A percentile compares a stretch with the other conserved stretches of the same genome.
Evolutionary conservation across 2,329 filamentous ascomycete species (phyloP).

Genomic region (Daldinia eschscholtzii): DNA sequence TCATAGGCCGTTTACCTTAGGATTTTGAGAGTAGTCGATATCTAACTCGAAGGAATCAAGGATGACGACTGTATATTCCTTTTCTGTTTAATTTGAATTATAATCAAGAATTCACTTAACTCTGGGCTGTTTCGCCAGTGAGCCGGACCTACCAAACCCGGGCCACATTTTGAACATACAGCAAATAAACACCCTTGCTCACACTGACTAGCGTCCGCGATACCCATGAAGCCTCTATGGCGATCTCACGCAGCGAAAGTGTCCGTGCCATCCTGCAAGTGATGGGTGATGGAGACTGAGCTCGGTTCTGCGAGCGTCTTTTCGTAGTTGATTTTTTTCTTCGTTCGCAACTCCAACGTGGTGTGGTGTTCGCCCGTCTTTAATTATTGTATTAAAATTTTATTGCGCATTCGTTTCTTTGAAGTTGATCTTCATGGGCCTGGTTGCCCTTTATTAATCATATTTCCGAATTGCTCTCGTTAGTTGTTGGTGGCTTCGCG

Average conservation of each 20-base stretch:
- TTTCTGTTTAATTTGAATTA: neutral
- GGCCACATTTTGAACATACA: conserved; percentile 11
- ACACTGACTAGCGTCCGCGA: conserved; percentile 25
- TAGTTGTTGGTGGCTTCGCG: neutral
- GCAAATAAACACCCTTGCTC: conserved; percentile 30
- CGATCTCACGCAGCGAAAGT: conserved; percentile 29
- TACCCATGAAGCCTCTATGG: conserved; percentile 32
- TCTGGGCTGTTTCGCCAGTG: conserved; percentile 26
- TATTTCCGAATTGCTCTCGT: conserved; percentile 21
- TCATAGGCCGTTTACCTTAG: neutral
- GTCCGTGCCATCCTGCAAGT: conserved; percentile 31
- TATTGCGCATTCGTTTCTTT: conserved; percentile 44
- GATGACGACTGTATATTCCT: neutral
- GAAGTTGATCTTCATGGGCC: conserved; percentile 52
- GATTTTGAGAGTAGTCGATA: neutral
- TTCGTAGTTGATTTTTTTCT: conserved; percentile 4
- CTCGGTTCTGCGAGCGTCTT: neutral
- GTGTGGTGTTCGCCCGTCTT: conserved; percentile 12
- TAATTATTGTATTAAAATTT: conserved; percentile 12
- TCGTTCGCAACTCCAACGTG: conserved; percentile 16
- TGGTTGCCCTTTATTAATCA: conserved; percentile 45
- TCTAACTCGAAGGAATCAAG: neutral
- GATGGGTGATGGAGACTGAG: neutral
- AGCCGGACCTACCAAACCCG: conserved; percentile 13
- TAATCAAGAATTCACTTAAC: neutral